Evolutionary conservation across 768 basidiomycete genomes (phyloP), one percentile per base, ranked within the genome.

Genomic region (Lactarius sp.): DNA sequence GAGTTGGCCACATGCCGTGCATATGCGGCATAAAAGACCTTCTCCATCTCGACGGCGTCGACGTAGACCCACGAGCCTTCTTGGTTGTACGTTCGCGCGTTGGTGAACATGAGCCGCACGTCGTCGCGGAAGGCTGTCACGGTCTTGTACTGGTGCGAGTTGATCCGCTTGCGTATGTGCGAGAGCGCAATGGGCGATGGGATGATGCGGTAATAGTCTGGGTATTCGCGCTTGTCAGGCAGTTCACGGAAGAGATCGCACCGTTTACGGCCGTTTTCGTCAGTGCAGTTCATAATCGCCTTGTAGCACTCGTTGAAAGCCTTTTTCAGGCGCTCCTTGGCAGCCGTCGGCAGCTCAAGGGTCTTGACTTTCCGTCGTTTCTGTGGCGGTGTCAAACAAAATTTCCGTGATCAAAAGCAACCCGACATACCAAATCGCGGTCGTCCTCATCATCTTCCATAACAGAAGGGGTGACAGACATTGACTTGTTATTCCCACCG

Each of bases 31-130:
- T 89, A 82, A 73, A 95, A 94, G 54, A 87, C 86, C 71, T 89
- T 90, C 76, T 96, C 90, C 90, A 95, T 92, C 77, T 93, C 91
- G 54, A 92, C 90, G 8, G 96, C 94, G 65, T 96, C 93, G 64
- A 90, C 80, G 75, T 94, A 96, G 42, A 97, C 94, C 90, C 92
- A 93, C 0, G 93, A 95, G 1, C 90, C 93, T 75, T 96, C 93
- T 74, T 90, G 87, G 73, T 98, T 98, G 79, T 93, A 98, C 50
- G 85, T 90, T 69, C 90, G 83, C 5, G 96, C 95, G 70, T 98
- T 98, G 74, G 85, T 82, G 75, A 95, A 98, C 89, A 99, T 94
- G 60, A 94, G 81, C 68, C 82, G 82, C 85, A 88, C 93, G 73
- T 96, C 93, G 52, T 85, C 83, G 61, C 83, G 79, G 77, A 86